Base-by-base conservation (phyloP, 1,284 basidiomycete species). In the Trametes polyzona region DNA sequence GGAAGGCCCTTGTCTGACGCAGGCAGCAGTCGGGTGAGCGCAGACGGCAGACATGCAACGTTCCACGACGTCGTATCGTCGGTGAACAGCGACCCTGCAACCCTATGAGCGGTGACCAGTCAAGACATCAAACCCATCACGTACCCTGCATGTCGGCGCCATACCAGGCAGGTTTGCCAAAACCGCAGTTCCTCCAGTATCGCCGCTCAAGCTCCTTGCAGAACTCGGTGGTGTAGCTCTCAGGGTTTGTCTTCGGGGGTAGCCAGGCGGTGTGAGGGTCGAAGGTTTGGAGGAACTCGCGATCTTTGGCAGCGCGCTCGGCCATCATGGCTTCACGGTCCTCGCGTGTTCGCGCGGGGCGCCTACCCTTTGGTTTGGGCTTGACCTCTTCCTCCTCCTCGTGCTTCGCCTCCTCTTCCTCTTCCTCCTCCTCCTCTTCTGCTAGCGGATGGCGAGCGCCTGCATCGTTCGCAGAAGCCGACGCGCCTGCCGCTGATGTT, bases 101-200 rank as follows among this genome's bases (percentile, higher is more conserved):
- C 40, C 19, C 7, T 6, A 24, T 41, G 17, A 35, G 40, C 26
- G 47, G 47, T 39, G 11, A 27, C 17, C 32, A 30, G 19, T 46
- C 19, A 41, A 17, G 35, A 47, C 40, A 35, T 6, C 29, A 27
- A 27, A 35, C 7, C 41, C 53, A 21, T 14, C 1, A 74, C 78
- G 39, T 29, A 88, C 92, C 94, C 78, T 90, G 84, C 61, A 94
- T 90, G 73, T 99, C 96, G 5, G 97, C 96, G 30, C 96, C 96
- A 73, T 99, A 99, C 96, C 95, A 90, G 50, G 95, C 83, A 17
- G 95, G 82, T 65, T 89, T 92, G 8, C 94, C 93, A 21, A 97
- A 76, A 12, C 92, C 90, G 72, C 92, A 88, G 62, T 91, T 92
- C 55, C 95, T 83, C 96, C 97, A 99, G 73, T 90, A 98, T 59